Percentiles rank a stretch among this genome's conserved stretches.
These are phyloP conservation scores for Fusarium coicis DNA, from an alignment of 2,329 filamentous ascomycete genomes.

Conservation along the genomic window DNA sequence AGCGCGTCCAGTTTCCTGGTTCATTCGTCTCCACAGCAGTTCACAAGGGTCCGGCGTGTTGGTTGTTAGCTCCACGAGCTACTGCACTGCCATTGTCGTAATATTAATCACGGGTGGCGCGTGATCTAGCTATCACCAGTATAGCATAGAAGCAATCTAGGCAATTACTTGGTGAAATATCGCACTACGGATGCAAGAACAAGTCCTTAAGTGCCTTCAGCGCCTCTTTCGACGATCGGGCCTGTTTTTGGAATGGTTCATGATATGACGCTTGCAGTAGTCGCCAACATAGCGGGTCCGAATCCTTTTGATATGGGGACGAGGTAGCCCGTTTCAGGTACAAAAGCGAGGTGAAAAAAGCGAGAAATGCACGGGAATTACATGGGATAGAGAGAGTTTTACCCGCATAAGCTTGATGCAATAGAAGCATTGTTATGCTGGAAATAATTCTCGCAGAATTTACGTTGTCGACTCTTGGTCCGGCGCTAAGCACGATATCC, in stretches of 20 bases:
- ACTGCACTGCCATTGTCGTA: not conserved
- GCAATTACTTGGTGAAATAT: not conserved
- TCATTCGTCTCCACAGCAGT: not conserved
- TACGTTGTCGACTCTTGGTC: not conserved
- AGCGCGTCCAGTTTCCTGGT: not conserved
- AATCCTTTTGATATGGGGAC: not conserved
- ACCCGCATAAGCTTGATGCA: not conserved
- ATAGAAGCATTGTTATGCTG: not conserved
- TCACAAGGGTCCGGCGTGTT: not conserved
- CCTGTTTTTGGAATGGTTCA: not conserved
- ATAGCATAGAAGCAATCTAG: not conserved
- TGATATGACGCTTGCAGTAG: not conserved
- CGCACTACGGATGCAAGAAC: not conserved
- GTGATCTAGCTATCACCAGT: not conserved
- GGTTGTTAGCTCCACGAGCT: not conserved
- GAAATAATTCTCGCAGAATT: not conserved
- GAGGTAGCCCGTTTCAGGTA: not conserved
- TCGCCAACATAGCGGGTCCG: not conserved
- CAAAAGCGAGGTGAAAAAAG: not conserved
- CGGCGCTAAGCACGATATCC: not conserved
- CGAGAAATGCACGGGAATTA: not conserved
- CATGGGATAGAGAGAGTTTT: not conserved
- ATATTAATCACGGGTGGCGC: not conserved
- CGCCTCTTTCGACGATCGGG: not conserved
- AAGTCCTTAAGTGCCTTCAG: not conserved